phyloP scores from a whole-genome alignment of 1,284 basidiomycete species.

The Bjerkandera adusta region DNA sequence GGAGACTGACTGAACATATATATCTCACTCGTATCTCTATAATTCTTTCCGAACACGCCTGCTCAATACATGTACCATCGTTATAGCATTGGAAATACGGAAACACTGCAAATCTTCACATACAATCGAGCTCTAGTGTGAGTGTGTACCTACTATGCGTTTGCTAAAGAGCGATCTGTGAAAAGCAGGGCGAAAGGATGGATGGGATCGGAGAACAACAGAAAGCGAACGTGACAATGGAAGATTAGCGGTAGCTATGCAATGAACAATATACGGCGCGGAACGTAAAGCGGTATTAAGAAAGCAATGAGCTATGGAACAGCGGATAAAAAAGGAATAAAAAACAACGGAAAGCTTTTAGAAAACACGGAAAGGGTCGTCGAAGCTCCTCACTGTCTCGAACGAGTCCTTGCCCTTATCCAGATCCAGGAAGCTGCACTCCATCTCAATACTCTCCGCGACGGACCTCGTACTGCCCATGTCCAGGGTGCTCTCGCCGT shows the following conservation, averaged over 20 bases:
- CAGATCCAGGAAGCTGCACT: constrained; percentile 65
- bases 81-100: constrained; percentile 12
- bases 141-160: constrained; percentile 9
- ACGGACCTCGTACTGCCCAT: constrained; percentile 15
- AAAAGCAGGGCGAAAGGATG: neutral
- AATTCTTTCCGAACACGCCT: constrained; percentile 1
- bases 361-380: constrained; percentile 29
- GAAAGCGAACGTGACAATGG: neutral
- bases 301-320: constrained; percentile 15
- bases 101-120: constrained; percentile 12
- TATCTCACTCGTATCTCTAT: neutral
- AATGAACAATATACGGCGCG: constrained; percentile 15
- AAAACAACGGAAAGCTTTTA: constrained; percentile 12
- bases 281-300: constrained; percentile 13
- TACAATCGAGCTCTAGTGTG: constrained; percentile 3
- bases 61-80: constrained; percentile 14
- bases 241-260: constrained; percentile 7
- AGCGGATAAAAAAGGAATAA: constrained; percentile 14
- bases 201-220: constrained; percentile 3
- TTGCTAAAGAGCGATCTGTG: constrained; percentile 3
- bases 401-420: constrained; percentile 55
- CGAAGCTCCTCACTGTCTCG: constrained; percentile 50
- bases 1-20: constrained; percentile 39
- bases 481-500: constrained; percentile 19
- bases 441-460: constrained; percentile 24